phyloP scores from a whole-genome alignment of 148 eudicot genomes.

The Fallopia convolvulus region DNA sequence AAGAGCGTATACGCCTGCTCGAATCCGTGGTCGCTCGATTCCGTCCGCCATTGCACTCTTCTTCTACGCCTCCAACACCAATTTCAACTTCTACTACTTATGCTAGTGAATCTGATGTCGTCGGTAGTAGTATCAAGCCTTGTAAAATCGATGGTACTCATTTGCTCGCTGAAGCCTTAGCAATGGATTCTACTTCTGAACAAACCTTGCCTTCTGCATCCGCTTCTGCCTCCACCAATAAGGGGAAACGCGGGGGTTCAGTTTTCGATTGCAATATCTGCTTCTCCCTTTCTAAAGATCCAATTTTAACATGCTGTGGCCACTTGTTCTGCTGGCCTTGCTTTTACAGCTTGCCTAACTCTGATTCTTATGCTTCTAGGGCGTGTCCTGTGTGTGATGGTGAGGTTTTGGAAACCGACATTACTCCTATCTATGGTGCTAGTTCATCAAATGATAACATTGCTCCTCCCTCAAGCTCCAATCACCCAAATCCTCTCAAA shows the following conservation, averaged over 20 bases:
- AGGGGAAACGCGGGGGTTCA: constrained; percentile 21
- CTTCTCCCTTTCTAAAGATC: constrained; percentile 43
- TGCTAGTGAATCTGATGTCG: background rate
- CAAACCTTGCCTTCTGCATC: constrained; percentile 15
- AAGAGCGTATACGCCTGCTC: constrained; percentile 53
- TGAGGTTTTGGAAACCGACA: constrained; percentile 32
- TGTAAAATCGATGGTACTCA: constrained; percentile 33
- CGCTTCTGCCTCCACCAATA: background rate
- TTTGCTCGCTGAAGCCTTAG: constrained; percentile 37
- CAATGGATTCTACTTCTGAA: constrained; percentile 24
- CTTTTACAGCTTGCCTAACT: constrained; percentile 35
- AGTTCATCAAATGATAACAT: constrained; percentile 8
- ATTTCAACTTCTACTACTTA: background rate
- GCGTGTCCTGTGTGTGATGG: constrained; percentile 64
- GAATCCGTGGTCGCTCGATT: constrained; percentile 45
- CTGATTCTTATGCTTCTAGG: constrained; percentile 23
- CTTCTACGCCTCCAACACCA: background rate
- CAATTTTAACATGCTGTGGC: constrained; percentile 52
- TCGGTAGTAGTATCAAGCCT: background rate
- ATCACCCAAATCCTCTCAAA: constrained; percentile 9
- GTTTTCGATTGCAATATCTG: constrained; percentile 53
- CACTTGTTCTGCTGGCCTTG: constrained; percentile 66
- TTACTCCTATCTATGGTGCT: constrained; percentile 50
- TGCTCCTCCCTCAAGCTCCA: background rate
- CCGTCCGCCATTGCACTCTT: constrained; percentile 12